A percentile compares a stretch with the other conserved stretches of the same genome.
Evolutionary conservation across 2,329 filamentous ascomycete species (phyloP).

Genomic region (Penicillium sp.): DNA sequence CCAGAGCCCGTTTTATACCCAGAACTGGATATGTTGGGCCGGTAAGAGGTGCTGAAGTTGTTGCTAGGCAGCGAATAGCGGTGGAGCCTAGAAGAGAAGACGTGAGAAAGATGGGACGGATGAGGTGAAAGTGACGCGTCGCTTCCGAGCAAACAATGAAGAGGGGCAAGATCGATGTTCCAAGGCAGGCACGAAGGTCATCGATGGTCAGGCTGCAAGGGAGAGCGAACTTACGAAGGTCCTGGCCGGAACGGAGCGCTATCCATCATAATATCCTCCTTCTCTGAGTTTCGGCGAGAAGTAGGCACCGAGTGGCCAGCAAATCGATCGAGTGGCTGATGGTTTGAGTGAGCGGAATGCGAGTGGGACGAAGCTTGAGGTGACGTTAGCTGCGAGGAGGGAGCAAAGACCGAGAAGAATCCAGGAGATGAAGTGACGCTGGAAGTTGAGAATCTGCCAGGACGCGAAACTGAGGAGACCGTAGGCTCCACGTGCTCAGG

Average conservation of each 20-base stretch:
- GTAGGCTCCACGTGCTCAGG: conserved; percentile 85
- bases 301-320: conserved; percentile 84
- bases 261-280: conserved; percentile 76
- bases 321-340: conserved; percentile 61
- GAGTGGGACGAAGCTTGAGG: conserved; percentile 62
- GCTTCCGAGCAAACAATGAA: too few species aligned
- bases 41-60: conserved; percentile 35
- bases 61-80: conserved; percentile 92
- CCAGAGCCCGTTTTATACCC: conserved; percentile 43
- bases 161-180: background rate
- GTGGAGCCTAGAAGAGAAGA: conserved; percentile 58
- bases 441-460: conserved; percentile 85
- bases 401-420: conserved; percentile 69
- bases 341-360: conserved; percentile 31
- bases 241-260: conserved; percentile 67
- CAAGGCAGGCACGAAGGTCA: background rate
- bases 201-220: background rate
- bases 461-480: conserved; percentile 79
- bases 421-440: conserved; percentile 82
- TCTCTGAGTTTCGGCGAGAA: conserved; percentile 85
- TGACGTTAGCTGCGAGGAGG: conserved; percentile 73
- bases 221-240: conserved; percentile 69
- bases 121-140: background rate
- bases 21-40: conserved; percentile 28
- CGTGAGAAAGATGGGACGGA: conserved; percentile 5